Base-by-base conservation (phyloP, 805 yeast species). In the Cyberlindnera maritima region DNA sequence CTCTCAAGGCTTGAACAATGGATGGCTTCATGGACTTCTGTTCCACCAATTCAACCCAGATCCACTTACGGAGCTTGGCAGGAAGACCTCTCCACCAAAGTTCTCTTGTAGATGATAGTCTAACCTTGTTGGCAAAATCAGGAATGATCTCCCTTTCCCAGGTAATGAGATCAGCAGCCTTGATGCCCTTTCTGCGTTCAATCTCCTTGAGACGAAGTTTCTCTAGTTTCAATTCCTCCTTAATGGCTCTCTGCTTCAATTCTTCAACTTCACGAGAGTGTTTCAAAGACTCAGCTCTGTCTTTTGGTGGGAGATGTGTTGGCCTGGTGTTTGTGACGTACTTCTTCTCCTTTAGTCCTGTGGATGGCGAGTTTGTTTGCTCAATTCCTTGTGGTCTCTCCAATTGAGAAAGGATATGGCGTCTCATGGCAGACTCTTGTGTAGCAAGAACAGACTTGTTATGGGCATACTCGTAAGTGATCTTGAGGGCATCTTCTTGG, bases 81-180 rank as follows among this genome's bases (percentile, higher is more conserved):
- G 85, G 81, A 3, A 81, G 58, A 4, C 83, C 83, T 31, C 82
- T 64, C 85, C 85, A 80, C 79, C 82, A 78, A 28, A 80, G 61
- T 49, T 79, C 83, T 38, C 83, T 66, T 6, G 74, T 70, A 18
- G 65, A 56, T 1, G 75, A 66, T 13, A 63, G 57, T 44, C 65
- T 61, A 18, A 76, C 59, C 36, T 65, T 64, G 6, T 50, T 48
- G 20, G 60, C 57, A 44, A 66, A 71, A 41, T 70, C 60, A 8
- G 72, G 68, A 4, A 73, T 48, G 9, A 77, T 69, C 36, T 64
- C 59, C 10, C 46, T 39, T 20, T 49, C 50, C 85, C 85, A 81
- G 9, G 57, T 58, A 1, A 48, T 43, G 2, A 54, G 53, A 56
- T 76, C 81, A 39, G 64, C 61, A 12, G 66, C 68, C 21, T 64